Conservation (phyloP, 2,329 filamentous ascomycete species). For the Triangularia verruculosa region DNA sequence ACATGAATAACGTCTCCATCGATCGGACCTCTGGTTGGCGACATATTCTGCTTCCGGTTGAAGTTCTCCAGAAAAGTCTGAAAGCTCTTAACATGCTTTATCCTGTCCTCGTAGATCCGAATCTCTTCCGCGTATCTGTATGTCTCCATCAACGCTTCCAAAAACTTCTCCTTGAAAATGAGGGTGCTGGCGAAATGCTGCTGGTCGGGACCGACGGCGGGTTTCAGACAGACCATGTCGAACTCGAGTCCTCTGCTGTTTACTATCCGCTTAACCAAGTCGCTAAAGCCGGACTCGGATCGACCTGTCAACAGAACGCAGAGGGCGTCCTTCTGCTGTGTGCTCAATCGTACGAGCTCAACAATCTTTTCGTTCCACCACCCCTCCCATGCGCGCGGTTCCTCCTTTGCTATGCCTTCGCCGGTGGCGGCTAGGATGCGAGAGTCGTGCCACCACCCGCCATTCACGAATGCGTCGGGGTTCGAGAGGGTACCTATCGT, state of each 20-base stretch:
- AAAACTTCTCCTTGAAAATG: slow-evolving; percentile 85
- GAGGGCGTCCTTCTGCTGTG: slow-evolving; percentile 78
- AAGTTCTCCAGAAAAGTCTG: slow-evolving; percentile 78
- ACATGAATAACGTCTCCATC: slow-evolving; percentile 82
- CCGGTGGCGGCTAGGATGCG: slow-evolving; percentile 84
- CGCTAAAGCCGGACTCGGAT: slow-evolving; percentile 70
- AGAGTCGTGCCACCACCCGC: slow-evolving; percentile 96
- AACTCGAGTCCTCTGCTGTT: slow-evolving; percentile 77
- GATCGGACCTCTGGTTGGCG: slow-evolving; percentile 61
- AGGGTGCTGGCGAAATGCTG: slow-evolving; percentile 81
- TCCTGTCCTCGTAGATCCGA: slow-evolving; percentile 66
- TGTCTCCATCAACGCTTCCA: slow-evolving; percentile 78
- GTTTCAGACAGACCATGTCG: slow-evolving; percentile 86
- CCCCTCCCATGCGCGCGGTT: slow-evolving; percentile 78
- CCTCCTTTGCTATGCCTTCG: slow-evolving; percentile 76
- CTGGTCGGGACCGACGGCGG: slow-evolving; percentile 73
- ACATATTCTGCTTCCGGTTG: slow-evolving; percentile 56
- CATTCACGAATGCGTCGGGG: slow-evolving; percentile 73
- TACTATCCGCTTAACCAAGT: slow-evolving; percentile 78
- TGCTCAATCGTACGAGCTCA: slow-evolving; percentile 75
- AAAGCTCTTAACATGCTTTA: slow-evolving; percentile 73
- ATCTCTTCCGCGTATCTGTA: slow-evolving; percentile 83
- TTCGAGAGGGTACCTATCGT: slow-evolving; percentile 75
- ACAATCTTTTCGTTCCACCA: slow-evolving; percentile 96
- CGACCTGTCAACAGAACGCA: slow-evolving; percentile 86